Percentiles rank a stretch among this genome's conserved stretches.
Evolutionary conservation across 1,284 basidiomycete species (phyloP).

Genomic region (Leccinum subrobustum): DNA sequence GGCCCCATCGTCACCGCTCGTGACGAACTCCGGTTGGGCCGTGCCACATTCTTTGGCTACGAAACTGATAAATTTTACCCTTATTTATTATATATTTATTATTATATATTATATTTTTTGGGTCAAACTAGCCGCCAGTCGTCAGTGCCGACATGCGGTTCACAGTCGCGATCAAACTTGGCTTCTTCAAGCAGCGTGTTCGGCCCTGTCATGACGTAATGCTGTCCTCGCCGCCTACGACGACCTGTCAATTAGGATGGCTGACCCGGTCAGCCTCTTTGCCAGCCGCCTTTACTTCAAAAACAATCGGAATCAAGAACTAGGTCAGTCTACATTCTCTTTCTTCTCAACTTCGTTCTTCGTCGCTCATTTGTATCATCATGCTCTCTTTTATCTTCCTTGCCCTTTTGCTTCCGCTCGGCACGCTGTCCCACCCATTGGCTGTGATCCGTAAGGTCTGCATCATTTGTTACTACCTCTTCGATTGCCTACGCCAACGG

Average conservation of each 20-base stretch:
- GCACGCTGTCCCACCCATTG: slow-evolving; percentile 20
- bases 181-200: too few species aligned
- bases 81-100: slow-evolving; percentile 12
- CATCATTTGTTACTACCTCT: neutral
- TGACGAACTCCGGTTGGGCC: slow-evolving; percentile 41
- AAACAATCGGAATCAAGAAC: neutral
- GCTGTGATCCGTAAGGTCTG: slow-evolving; percentile 9
- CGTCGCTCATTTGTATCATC: slow-evolving; percentile 12
- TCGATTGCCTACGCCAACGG: neutral
- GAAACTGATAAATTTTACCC: slow-evolving; percentile 23
- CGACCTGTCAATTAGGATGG: too few species aligned
- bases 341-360: neutral
- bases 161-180: too few species aligned
- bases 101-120: slow-evolving; percentile 1
- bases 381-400: slow-evolving; percentile 19
- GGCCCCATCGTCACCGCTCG: slow-evolving; percentile 64
- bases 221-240: too few species aligned
- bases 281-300: slow-evolving; percentile 10
- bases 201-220: too few species aligned
- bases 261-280: slow-evolving; percentile 2
- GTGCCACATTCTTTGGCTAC: slow-evolving; percentile 35
- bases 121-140: neutral
- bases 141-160: too few species aligned
- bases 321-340: neutral
- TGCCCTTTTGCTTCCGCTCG: slow-evolving; percentile 24